Evolutionary conservation across 331 rosid genomes (phyloP).

Genomic region (Phaseolus coccineus): DNA sequence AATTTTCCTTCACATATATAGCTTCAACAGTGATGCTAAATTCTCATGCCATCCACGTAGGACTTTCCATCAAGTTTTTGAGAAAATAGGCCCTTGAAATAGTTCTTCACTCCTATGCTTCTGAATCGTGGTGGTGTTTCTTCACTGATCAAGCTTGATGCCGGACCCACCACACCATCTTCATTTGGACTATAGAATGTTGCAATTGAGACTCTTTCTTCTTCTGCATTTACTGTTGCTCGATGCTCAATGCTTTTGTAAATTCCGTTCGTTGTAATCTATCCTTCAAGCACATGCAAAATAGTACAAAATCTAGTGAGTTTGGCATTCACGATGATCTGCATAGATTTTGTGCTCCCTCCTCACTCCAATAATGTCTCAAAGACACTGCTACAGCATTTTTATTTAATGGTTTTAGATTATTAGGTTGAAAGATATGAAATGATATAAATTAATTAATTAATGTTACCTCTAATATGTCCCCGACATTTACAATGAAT

Average conservation of each 20-base stretch:
- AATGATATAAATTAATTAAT: too few species aligned
- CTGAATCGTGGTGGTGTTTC: conserved; percentile 40
- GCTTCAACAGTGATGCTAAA: not conserved
- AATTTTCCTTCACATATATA: too few species aligned
- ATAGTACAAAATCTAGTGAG: too few species aligned
- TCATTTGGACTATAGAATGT: conserved; percentile 18
- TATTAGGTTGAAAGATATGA: too few species aligned
- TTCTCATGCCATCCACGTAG: conserved; percentile 27
- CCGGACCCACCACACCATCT: conserved; percentile 36
- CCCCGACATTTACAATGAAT: conserved; percentile 42
- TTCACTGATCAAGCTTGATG: conserved; percentile 30
- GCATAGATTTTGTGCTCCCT: too few species aligned
- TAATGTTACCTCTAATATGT: conserved; percentile 37
- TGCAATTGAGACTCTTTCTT: conserved; percentile 44
- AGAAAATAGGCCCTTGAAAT: not conserved
- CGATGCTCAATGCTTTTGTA: conserved; percentile 47
- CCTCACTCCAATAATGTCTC: too few species aligned
- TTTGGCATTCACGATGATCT: too few species aligned
- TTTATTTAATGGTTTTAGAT: too few species aligned
- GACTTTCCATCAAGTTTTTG: conserved; percentile 46
- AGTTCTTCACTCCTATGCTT: conserved; percentile 24
- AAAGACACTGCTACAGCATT: too few species aligned
- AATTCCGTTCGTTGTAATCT: conserved; percentile 41
- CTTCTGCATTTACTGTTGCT: conserved; percentile 33
- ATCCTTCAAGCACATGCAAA: not conserved